Base-by-base conservation (phyloP, 2,329 filamentous ascomycete species). In the Immersiporthe knoxdaviesiana region DNA sequence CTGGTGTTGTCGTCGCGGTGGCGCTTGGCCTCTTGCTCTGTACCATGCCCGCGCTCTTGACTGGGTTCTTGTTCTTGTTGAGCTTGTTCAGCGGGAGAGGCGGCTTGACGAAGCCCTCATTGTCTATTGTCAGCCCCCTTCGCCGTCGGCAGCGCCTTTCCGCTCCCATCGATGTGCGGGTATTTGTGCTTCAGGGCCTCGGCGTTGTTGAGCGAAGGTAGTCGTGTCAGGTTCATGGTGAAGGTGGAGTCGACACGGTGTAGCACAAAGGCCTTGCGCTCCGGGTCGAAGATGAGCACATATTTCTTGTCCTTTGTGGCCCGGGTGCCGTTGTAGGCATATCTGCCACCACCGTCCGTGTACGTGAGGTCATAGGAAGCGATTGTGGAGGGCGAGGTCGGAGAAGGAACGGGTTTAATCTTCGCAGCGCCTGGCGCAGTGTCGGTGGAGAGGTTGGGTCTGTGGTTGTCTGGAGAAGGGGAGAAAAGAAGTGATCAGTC, bases 211-310 rank as follows among this genome's bases (percentile, higher is more conserved):
- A 91, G 90, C 72, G 84, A 87, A 2, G 91, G 92, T 18, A 89
- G 89, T 67, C 86, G 88, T 65, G 87, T 89, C 66, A 97, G 81
- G 78, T 97, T 97, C 90, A 97, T 94, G 75, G 93, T 90, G 80
- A 97, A 91, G 52, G 90, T 90, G n/a, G 90, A 91, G 76, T 93
- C 88, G 67, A 97, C 83, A 65, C 89, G 89, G 81, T 97, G 93
- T 67, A 97, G 85, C 37, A 96, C 89, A 73, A 96, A 96, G 68
- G 87, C 90, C 75, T 95, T 89, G 65, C 88, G 89, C 24, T 84
- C 82, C 11, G 90, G 85, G 78, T 97, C 92, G 76, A 95, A 96
- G 69, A 95, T 87, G 65, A 97, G 85, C 50, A 90, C 86, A 75
- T 87, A 90, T 76, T 90, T 85, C 67, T 81, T 83, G 68, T 86